These are phyloP conservation scores for Reticulascus tulasneorum DNA, from an alignment of 2,329 filamentous ascomycete genomes.

Conservation along the genomic window DNA sequence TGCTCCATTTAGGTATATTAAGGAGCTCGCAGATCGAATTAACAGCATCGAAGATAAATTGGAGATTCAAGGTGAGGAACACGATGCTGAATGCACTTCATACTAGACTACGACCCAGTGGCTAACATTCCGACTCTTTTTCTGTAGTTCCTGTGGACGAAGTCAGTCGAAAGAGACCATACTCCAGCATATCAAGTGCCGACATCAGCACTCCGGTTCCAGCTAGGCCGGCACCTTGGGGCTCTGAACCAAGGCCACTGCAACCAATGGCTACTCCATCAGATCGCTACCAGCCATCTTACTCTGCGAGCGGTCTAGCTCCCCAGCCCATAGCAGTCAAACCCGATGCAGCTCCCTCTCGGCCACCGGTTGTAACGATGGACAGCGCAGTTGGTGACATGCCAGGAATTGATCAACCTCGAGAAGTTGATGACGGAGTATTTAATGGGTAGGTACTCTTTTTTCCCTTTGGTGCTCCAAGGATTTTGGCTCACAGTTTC, in stretches of 20 bases:
- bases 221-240: conserved; percentile 42
- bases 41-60: conserved; percentile 79
- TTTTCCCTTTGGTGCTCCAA: not conserved
- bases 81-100: no score
- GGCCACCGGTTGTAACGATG: conserved; percentile 27
- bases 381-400: conserved; percentile 31
- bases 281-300: conserved; percentile 23
- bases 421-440: conserved; percentile 39
- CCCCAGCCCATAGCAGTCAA: conserved; percentile 40
- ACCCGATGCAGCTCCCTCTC: conserved; percentile 29
- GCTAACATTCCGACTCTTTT: conserved; percentile 1
- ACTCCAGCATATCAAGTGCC: conserved; percentile 30
- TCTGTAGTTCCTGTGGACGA: conserved; percentile 15
- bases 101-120: no score
- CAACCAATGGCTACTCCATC: conserved; percentile 35
- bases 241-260: conserved; percentile 41
- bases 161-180: conserved; percentile 27
- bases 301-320: conserved; percentile 38
- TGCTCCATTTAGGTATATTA: conserved; percentile 67
- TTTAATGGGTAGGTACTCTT: conserved; percentile 36
- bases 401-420: conserved; percentile 27
- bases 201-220: conserved; percentile 30
- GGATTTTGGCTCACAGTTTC: not conserved
- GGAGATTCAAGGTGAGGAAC: conserved; percentile 39
- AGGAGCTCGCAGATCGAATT: conserved; percentile 81